Conservation (phyloP, 768 basidiomycete genomes). For the Naematelia encephala region DNA sequence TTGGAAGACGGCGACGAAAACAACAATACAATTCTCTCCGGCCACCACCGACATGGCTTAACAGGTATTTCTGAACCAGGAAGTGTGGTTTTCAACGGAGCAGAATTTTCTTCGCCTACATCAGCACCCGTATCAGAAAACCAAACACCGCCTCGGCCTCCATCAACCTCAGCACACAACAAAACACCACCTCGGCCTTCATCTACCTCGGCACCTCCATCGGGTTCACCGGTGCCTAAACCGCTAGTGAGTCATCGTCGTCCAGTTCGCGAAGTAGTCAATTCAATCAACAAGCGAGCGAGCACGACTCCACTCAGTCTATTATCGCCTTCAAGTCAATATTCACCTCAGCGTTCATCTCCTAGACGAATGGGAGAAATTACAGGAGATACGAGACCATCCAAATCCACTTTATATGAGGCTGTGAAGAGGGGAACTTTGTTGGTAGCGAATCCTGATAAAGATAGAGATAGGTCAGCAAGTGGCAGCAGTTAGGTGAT, state of each 20-base stretch:
- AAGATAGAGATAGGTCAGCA: neutral
- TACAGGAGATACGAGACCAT: neutral
- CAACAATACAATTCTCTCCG: neutral
- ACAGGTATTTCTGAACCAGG: constrained; percentile 4
- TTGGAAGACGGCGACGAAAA: neutral
- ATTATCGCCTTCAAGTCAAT: constrained; percentile 23
- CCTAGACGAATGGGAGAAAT: neutral
- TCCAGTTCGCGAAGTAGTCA: constrained; percentile 41
- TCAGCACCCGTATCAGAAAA: neutral
- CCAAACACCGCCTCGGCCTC: neutral
- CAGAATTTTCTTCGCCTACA: constrained; percentile 12
- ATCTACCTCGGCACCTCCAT: constrained; percentile 1
- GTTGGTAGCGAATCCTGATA: constrained; percentile 33
- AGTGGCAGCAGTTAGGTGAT: neutral
- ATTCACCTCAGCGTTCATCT: constrained; percentile 11
- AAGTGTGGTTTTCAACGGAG: constrained; percentile 21
- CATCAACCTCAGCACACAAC: neutral
- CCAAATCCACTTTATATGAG: constrained; percentile 22
- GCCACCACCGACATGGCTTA: constrained; percentile 15
- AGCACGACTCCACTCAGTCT: constrained; percentile 12
- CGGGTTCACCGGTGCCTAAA: constrained; percentile 22
- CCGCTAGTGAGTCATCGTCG: constrained; percentile 18
- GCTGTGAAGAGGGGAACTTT: constrained; percentile 21
- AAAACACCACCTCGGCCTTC: constrained; percentile 1
- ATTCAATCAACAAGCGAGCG: constrained; percentile 38